These are phyloP conservation scores for Rhizopus microsporus DNA, from an alignment of 371 early-diverging fungal species.

Conservation along the genomic window DNA sequence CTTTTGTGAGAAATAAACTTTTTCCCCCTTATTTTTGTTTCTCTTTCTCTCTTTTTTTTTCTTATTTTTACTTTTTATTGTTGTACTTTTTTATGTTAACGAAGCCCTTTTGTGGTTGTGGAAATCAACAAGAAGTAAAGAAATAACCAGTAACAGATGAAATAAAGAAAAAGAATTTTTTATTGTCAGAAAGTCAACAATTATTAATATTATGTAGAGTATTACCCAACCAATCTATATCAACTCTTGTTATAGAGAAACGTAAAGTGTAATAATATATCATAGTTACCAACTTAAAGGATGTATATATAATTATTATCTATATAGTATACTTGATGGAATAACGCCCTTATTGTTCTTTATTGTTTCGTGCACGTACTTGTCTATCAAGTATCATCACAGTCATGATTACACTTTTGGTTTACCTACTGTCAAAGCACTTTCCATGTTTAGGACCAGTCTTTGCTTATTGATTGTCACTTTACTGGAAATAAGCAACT, in stretches of 20 bases:
- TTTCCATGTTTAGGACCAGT: constrained; percentile 34
- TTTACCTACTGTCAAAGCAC: constrained; percentile 39
- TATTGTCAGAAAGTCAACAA: constrained; percentile 2
- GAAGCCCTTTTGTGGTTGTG: constrained; percentile 34
- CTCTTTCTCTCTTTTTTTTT: neutral
- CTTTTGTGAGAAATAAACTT: neutral
- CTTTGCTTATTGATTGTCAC: constrained; percentile 34
- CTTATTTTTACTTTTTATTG: constrained; percentile 2
- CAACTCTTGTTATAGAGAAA: constrained; percentile 39
- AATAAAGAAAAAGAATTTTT: neutral
- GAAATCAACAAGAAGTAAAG: constrained; percentile 24
- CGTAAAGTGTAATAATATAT: constrained; percentile 16
- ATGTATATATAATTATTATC: constrained; percentile 5
- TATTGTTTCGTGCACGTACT: constrained; percentile 26
- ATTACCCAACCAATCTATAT: constrained; percentile 22
- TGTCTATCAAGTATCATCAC: constrained; percentile 15
- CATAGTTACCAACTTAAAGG: neutral
- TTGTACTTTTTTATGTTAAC: constrained; percentile 14
- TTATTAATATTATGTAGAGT: constrained; percentile 1
- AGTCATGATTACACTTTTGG: constrained; percentile 28
- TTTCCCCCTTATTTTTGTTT: constrained; percentile 3
- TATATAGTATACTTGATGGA: constrained; percentile 39
- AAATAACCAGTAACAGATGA: neutral
- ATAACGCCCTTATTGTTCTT: constrained; percentile 35
- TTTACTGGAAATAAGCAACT: constrained; percentile 44